Percentiles rank a stretch among this genome's conserved stretches.
phyloP scores from a whole-genome alignment of 2,329 filamentous ascomycete genomes.

The Cryphonectria naterciae region DNA sequence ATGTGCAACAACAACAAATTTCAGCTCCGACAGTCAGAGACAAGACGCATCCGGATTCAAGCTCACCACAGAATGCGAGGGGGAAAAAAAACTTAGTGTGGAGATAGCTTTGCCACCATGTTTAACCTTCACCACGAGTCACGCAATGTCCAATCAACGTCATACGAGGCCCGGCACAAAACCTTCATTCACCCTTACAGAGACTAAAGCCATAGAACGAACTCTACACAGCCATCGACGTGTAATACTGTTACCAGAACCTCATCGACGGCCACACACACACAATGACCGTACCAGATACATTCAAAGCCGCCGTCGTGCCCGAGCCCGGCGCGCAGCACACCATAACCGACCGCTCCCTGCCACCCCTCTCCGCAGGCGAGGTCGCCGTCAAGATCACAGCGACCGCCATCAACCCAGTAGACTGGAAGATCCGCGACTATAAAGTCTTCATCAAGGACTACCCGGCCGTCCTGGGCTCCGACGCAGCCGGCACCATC shows the following conservation, averaged over 20 bases:
- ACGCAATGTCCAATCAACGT: background rate
- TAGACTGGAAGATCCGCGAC: slow-evolving; percentile 43
- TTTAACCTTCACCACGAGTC: background rate
- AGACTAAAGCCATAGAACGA: background rate
- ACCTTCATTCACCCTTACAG: background rate
- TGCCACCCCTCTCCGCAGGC: slow-evolving; percentile 30
- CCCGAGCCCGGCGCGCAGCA: slow-evolving; percentile 26
- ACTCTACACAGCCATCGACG: background rate
- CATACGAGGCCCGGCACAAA: background rate
- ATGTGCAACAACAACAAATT: background rate
- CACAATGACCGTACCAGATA: slow-evolving; percentile 23
- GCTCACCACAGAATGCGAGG: background rate
- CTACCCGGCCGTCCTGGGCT: slow-evolving; percentile 42
- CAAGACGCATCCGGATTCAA: background rate
- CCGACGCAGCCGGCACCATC: slow-evolving; percentile 41
- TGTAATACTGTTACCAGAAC: background rate
- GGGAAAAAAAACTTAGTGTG: background rate
- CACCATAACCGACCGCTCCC: slow-evolving; percentile 18
- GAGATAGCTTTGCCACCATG: background rate
- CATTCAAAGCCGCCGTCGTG: slow-evolving; percentile 27
- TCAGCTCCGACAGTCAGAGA: background rate
- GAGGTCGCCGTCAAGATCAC: slow-evolving; percentile 33
- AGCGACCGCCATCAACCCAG: slow-evolving; percentile 40
- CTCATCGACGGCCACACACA: background rate
- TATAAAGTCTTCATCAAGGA: slow-evolving; percentile 33